Percentiles rank a stretch among this genome's conserved stretches.
These are phyloP conservation scores for Chrysosporium queenslandicum DNA, from an alignment of 2,329 filamentous ascomycete species.

Conservation along the genomic window DNA sequence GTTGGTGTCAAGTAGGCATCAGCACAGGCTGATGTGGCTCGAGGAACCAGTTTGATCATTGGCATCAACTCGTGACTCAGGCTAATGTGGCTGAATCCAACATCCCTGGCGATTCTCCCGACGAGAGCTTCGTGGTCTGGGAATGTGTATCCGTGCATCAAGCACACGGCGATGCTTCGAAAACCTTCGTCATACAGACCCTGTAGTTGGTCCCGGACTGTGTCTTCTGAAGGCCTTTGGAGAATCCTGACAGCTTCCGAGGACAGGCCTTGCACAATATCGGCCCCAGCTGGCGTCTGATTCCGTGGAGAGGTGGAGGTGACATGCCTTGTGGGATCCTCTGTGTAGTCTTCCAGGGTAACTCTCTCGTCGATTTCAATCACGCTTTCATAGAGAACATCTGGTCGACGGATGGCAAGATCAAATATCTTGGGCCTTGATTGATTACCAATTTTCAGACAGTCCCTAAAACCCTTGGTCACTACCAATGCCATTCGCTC, in stretches of 20 bases:
- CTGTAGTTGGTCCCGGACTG: slow-evolving; percentile 50
- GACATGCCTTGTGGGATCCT: slow-evolving; percentile 60
- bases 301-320: slow-evolving; percentile 38
- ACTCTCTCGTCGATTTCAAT: slow-evolving; percentile 88
- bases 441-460: slow-evolving; percentile 81
- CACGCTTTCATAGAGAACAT: slow-evolving; percentile 74
- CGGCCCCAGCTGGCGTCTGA: slow-evolving; percentile 37
- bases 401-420: slow-evolving; percentile 73
- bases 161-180: slow-evolving; percentile 72
- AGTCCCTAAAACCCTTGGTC: slow-evolving; percentile 80
- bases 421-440: slow-evolving; percentile 84
- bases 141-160: slow-evolving; percentile 90
- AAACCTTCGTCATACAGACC: slow-evolving; percentile 60
- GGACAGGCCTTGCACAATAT: slow-evolving; percentile 60
- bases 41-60: slow-evolving; percentile 75
- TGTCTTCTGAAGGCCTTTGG: slow-evolving; percentile 47
- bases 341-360: slow-evolving; percentile 82
- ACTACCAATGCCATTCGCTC: slow-evolving; percentile 81
- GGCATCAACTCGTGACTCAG: slow-evolving; percentile 71
- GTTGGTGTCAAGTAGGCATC: slow-evolving; percentile 72
- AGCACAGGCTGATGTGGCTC: slow-evolving; percentile 66
- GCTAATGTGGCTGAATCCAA: slow-evolving; percentile 76
- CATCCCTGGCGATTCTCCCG: slow-evolving; percentile 63
- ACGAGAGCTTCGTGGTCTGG: slow-evolving; percentile 73
- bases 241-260: slow-evolving; percentile 66